Evolutionary conservation across 164 flowering plant genomes (phyloP).

Genomic region (Protea cynaroides): DNA sequence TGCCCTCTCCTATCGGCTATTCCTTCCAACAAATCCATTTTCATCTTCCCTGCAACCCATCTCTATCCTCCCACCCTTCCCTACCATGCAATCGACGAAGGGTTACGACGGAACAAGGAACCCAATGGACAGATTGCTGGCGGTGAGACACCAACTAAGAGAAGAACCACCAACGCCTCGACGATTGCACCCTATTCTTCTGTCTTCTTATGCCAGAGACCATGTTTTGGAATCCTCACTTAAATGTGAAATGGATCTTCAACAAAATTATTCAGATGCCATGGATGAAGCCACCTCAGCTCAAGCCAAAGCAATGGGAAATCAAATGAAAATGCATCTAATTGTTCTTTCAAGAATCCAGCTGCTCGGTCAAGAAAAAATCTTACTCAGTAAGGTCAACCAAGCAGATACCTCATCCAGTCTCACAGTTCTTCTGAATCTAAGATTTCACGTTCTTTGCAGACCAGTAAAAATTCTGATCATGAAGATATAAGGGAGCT

Average conservation of each 20-base stretch:
- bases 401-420: slow-evolving; percentile 7
- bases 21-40: too few relatives aligned
- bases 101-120: too few relatives aligned
- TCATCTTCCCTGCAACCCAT: too few relatives aligned
- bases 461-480: slow-evolving; percentile 31
- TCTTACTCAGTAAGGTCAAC: slow-evolving; percentile 3
- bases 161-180: too few relatives aligned
- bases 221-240: slow-evolving; percentile 8
- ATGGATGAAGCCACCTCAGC: slow-evolving; percentile 10
- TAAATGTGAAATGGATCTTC: slow-evolving; percentile 2
- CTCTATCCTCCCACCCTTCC: too few relatives aligned
- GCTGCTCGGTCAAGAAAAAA: slow-evolving; percentile 7
- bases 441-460: background rate
- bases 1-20: too few relatives aligned
- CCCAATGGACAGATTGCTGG: too few relatives aligned
- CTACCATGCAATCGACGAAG: too few relatives aligned
- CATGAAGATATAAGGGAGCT: slow-evolving; percentile 19
- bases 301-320: slow-evolving; percentile 1
- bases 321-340: background rate
- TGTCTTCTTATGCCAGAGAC: slow-evolving; percentile 4
- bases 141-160: too few relatives aligned
- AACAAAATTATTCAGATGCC: slow-evolving; percentile 4
- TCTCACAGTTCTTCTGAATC: background rate
- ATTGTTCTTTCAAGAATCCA: too few relatives aligned
- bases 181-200: background rate